phyloP scores from a whole-genome alignment of 257 asterid genomes.

The Jacaranda copaia region DNA sequence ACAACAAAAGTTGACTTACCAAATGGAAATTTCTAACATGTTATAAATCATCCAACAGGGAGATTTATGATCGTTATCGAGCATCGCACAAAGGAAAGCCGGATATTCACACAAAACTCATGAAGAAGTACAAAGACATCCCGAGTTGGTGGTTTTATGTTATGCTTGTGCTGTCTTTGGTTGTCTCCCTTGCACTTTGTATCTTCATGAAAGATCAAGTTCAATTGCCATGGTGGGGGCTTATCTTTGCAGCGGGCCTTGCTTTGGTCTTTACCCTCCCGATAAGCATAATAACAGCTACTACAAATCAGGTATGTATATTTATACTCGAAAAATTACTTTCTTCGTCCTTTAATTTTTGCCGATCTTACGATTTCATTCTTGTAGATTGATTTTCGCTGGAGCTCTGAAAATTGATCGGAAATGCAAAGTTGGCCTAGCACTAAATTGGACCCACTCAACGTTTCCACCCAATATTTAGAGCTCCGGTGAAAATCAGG shows the following conservation, averaged over 20 bases:
- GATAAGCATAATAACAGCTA: conserved; percentile 72
- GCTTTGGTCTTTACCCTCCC: conserved; percentile 75
- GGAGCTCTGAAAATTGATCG: no score
- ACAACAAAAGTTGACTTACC: no score
- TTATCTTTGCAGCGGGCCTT: conserved; percentile 50
- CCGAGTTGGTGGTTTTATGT: conserved; percentile 80
- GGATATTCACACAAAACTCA: conserved; percentile 74
- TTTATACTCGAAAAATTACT: not conserved
- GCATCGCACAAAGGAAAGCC: conserved; percentile 50
- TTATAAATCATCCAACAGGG: conserved; percentile 43
- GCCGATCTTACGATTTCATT: not conserved
- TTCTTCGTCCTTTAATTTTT: not conserved
- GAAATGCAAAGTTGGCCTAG: no score
- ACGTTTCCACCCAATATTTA: no score
- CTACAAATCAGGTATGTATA: conserved; percentile 68
- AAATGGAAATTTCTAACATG: not conserved
- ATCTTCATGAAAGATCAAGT: conserved; percentile 64
- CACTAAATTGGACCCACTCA: no score
- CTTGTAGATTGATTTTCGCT: no score
- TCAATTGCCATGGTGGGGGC: conserved; percentile 92
- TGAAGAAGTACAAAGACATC: conserved; percentile 69
- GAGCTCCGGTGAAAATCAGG: no score
- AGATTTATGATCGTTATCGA: conserved; percentile 45
- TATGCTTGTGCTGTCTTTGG: conserved; percentile 49
- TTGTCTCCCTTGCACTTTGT: conserved; percentile 59